Evolutionary conservation across 2,329 filamentous ascomycete species (phyloP), one percentile per base, ranked within the genome.

Genomic region (Curvularia verruculosa): DNA sequence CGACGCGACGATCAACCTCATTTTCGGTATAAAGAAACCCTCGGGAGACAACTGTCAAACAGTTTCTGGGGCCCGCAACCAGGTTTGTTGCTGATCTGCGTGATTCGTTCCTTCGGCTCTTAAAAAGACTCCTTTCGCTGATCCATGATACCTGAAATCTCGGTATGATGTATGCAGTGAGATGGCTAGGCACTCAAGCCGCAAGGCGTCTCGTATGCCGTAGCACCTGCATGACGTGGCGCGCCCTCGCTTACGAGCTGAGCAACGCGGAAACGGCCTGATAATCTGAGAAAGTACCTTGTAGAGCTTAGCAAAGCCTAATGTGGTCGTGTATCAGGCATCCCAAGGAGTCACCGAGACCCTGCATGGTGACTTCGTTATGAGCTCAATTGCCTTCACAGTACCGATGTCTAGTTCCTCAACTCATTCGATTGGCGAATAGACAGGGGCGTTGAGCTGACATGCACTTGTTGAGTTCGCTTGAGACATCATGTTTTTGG

Each of bases 401-500:
- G 47, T 29, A 50, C 24, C 34, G 34, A 29, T 28, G 24, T 45
- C 15, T 18, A 49, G 24, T 29, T n/a, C 21, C 29, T 40, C 23
- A n/a, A 29, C 19, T 29, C 28, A 36, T 13, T 28, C 36, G 28
- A 34, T 28, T 28, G 34, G 23, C n/a, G 18, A 36, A 13, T 19
- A 28, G 34, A 21, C 13, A 36, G 31, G 39, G 10, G 48, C 15
- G 34, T 28, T 37, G 41, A 44, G 23, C 41, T 29, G 24, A 45
- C 50, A 57, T 57, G 52, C 39, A 39, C 18, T 26, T 52, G 21
- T 54, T 23, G 34, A 21, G 24, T 54, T 59, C 59, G 61, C 58
- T 63, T 54, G 50, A 46, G 19, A 44, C 52, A 52, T 57, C 53
- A 59, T 63, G 56, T 60, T 66, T 60, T 47, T 46, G 56, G 63